These are phyloP conservation scores for Samsoniella hepiali DNA, from an alignment of 2,329 filamentous ascomycete genomes.

Conservation along the genomic window DNA sequence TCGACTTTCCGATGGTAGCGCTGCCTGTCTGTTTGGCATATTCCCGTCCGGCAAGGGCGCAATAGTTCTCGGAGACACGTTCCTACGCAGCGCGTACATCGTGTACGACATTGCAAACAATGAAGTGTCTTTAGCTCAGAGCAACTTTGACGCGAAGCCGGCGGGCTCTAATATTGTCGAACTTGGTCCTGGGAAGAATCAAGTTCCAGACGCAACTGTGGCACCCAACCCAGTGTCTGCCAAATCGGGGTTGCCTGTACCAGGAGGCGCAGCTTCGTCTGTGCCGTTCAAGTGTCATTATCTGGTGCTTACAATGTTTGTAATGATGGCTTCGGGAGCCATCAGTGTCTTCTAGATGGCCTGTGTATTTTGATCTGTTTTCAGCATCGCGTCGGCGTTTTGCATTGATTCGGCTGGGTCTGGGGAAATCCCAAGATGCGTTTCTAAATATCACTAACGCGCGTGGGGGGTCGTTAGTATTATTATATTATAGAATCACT, in stretches of 20 bases:
- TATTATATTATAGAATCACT: too few relatives aligned
- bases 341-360: neutral
- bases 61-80: constrained; percentile 70
- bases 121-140: constrained; percentile 67
- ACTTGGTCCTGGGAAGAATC: constrained; percentile 47
- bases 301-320: neutral
- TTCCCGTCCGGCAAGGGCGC: constrained; percentile 53
- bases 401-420: neutral
- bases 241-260: constrained; percentile 38
- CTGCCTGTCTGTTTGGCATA: constrained; percentile 66
- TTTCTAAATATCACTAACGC: neutral
- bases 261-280: neutral
- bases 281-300: neutral
- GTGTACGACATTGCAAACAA: constrained; percentile 73
- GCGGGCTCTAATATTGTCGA: constrained; percentile 47
- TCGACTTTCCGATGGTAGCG: constrained; percentile 49
- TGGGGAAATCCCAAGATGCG: neutral
- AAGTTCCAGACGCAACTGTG: constrained; percentile 53
- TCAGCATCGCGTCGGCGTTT: neutral
- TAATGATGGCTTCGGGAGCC: neutral
- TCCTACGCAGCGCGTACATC: constrained; percentile 70
- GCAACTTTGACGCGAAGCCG: constrained; percentile 54
- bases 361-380: neutral
- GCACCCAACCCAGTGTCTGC: constrained; percentile 50
- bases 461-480: too few relatives aligned